These are phyloP conservation scores for Wallemia hederae DNA, from an alignment of 1,284 basidiomycete genomes.

Conservation along the genomic window DNA sequence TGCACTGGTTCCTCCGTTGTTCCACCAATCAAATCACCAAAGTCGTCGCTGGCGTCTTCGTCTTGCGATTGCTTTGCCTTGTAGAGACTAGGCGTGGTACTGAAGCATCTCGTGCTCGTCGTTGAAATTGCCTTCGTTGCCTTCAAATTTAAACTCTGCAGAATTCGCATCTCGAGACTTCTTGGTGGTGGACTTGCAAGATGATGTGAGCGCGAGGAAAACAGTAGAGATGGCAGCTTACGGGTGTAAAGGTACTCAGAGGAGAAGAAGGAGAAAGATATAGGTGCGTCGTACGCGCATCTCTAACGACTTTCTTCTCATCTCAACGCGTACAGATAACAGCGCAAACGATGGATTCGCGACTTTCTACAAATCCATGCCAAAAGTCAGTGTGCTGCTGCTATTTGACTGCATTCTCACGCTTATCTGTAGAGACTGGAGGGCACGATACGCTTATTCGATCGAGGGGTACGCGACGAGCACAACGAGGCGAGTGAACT, in stretches of 20 bases:
- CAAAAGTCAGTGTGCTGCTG: neutral
- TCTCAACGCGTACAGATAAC: neutral
- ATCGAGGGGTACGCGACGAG: conserved; percentile 22
- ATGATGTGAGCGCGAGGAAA: neutral
- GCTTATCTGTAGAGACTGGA: conserved; percentile 14
- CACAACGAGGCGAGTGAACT: neutral
- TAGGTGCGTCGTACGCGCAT: neutral
- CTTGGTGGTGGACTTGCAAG: neutral
- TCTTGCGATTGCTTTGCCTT: neutral
- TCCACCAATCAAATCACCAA: neutral
- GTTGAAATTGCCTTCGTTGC: neutral
- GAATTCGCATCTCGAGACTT: neutral
- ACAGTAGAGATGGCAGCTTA: neutral
- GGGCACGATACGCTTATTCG: conserved; percentile 50
- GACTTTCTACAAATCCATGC: neutral
- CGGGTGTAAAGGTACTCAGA: neutral
- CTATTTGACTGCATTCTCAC: neutral
- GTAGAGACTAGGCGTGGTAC: neutral
- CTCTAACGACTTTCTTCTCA: neutral
- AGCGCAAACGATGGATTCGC: neutral
- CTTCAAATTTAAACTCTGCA: neutral
- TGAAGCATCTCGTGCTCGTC: neutral
- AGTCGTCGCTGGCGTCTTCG: neutral
- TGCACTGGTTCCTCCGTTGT: neutral
- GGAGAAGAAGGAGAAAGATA: neutral